Evolutionary conservation across 805 yeast species (phyloP).

Genomic region (Candida easanensis): DNA sequence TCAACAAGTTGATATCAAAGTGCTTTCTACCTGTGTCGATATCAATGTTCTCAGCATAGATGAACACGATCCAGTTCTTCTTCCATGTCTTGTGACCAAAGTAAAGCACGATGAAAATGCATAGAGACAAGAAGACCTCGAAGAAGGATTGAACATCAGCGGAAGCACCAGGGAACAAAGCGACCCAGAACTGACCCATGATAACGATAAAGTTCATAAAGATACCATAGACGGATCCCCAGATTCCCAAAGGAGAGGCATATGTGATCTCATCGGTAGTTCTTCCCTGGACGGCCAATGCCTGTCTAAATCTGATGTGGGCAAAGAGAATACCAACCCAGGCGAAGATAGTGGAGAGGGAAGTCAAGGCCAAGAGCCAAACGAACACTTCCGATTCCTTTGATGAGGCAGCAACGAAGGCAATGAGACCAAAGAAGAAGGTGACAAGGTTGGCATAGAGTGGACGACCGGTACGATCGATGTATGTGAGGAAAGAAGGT

Average conservation of each 20-base stretch:
- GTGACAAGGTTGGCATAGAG: conserved; percentile 52
- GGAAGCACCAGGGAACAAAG: conserved; percentile 61
- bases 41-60: conserved; percentile 39
- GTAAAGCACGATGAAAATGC: conserved; percentile 57
- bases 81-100: conserved; percentile 58
- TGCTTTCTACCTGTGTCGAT: conserved; percentile 46
- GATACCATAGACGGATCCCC: conserved; percentile 65
- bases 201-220: conserved; percentile 57
- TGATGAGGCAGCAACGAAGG: conserved; percentile 53
- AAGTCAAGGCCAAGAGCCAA: conserved; percentile 66
- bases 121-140: conserved; percentile 60
- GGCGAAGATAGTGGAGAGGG: conserved; percentile 58
- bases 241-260: conserved; percentile 62
- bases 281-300: conserved; percentile 64
- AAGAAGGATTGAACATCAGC: conserved; percentile 62
- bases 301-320: conserved; percentile 64
- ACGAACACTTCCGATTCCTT: conserved; percentile 54
- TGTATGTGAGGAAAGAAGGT: conserved; percentile 55
- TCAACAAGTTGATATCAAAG: conserved; percentile 49
- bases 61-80: conserved; percentile 37
- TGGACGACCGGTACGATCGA: conserved; percentile 70
- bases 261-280: conserved; percentile 58
- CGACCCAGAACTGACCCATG: conserved; percentile 80
- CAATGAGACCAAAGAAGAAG: conserved; percentile 52
- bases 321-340: conserved; percentile 61